Base-by-base conservation (phyloP, 352 stramenopile species). In the Phytophthora pseudosyringae region DNA sequence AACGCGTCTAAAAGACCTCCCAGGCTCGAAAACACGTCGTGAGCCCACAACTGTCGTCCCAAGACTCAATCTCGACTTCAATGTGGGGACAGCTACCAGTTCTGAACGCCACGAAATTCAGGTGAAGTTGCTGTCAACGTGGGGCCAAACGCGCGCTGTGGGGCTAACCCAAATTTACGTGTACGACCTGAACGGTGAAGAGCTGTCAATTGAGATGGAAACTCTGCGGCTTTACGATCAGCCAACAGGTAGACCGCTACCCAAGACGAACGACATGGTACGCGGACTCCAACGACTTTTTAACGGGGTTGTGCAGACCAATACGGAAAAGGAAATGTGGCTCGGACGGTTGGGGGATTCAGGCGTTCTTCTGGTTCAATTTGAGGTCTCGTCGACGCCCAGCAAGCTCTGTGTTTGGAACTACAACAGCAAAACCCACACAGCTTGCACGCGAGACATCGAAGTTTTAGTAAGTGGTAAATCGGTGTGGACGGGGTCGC, bases 351-450 rank as follows among this genome's bases (percentile, higher is more conserved):
- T 94, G 0, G 75, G 77, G 4, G 76, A 87, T n/a, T 66, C 75
- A 60, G 80, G 73, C 28, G 69, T 83, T 12, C 57, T 94, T 2
- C 63, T 91, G 36, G 70, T 94, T 28, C 69, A 48, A 15, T 90
- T 94, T 45, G 47, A 80, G 33, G 69, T 92, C 0, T 28, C 32
- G 1, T 69, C 57, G 7, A 7, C 47, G 0, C 82, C 83, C 1
- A 90, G 67, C 41, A 93, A 92, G 29, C 64, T 94, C 4, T 92
- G 86, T 29, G 55, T 94, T 1, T 94, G 86, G 86, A 94, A 93
- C 67, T 91, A 85, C 69, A 94, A 92, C 56, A 86, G 78, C 29
- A 81, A 74, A 73, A 31, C 65, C 0, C 76, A 73, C 41, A 67
- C 67, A 5, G 81, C 82, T 4, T 93, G 80, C 64, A 73, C 74